Evolutionary conservation across 225 moss, liverwort and hornwort genomes (phyloP).

Genomic region (Physcomitrium patens): DNA sequence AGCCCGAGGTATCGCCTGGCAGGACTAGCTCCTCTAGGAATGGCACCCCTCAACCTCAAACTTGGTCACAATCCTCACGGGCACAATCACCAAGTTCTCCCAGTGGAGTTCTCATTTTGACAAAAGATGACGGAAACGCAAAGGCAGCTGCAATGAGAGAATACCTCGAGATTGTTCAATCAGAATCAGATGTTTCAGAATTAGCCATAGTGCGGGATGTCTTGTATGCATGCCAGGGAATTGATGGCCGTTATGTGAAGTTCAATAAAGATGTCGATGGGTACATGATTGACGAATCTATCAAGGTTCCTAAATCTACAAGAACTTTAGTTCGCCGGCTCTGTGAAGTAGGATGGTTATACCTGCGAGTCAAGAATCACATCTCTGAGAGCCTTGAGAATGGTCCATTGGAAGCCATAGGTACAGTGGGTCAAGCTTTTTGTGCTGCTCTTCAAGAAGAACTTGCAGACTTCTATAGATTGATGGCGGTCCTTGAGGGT

Average conservation of each 20-base stretch:
- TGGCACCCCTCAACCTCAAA: conserved; percentile 57
- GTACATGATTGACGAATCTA: conserved; percentile 75
- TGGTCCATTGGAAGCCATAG: conserved; percentile 92
- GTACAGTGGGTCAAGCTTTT: conserved; percentile 98
- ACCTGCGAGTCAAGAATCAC: conserved; percentile 89
- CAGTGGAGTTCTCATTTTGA: conserved; percentile 74
- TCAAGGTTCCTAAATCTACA: conserved; percentile 80
- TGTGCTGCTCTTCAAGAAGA: conserved; percentile 99
- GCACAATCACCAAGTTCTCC: conserved; percentile 59
- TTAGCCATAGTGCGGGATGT: conserved; percentile 94
- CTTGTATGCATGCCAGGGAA: conserved; percentile 92
- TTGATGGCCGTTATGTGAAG: conserved; percentile 93
- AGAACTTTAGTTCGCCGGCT: conserved; percentile 88
- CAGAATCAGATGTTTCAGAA: conserved; percentile 87
- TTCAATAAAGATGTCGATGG: conserved; percentile 95
- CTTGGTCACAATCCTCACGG: conserved; percentile 48
- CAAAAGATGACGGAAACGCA: conserved; percentile 79
- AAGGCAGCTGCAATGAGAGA: conserved; percentile 85
- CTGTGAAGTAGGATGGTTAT: conserved; percentile 98
- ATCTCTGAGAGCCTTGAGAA: conserved; percentile 95
- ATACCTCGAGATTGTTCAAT: conserved; percentile 76
- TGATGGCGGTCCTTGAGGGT: conserved; percentile 98
- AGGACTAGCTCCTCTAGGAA: conserved; percentile 55
- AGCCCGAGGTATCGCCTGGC: conserved; percentile 50
- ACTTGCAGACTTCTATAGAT: conserved; percentile 90